Base-by-base conservation (phyloP, 352 stramenopile species). In the Nothophytophthora sp. region DNA sequence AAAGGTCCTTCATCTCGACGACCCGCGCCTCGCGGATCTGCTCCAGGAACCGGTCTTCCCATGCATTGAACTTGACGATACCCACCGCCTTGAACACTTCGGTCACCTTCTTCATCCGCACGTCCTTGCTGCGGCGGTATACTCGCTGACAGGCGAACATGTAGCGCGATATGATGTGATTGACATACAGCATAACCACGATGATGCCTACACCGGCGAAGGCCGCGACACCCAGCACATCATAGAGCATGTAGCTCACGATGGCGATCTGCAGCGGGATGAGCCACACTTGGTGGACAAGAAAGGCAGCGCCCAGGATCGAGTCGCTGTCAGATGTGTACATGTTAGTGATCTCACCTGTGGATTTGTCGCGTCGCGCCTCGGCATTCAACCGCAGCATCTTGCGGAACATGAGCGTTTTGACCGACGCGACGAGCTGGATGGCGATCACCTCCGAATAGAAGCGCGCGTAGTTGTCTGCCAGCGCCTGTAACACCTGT, bases 21-120 rank as follows among this genome's bases (percentile, higher is more conserved):
- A 49, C 48, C 4, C 75, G 60, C 8, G 55, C 60, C 11, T 57
- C 30, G 19, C 50, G 43, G 38, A 83, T 77, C 11, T 93, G 74
- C n/a, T 68, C 73, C 33, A 79, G 55, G 62, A 98, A 91, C 7
- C 79, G 83, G 18, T 73, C 42, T 50, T 98, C 93, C 88, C 87
- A 98, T 0, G 82, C 81, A 61, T 97, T 96, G 37, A 97, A 96
- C 67, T 98, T 98, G 76, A 98, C 88, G 42, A 97, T 90, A 20
- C 81, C 81, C 55, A 97, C 96, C 1, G 67, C 72, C 30, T 76
- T 81, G 44, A 88, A 76, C 11, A 82, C 63, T 38, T 89, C 77
- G 8, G 72, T 76, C 22, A 87, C 54, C 25, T 68, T 58, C 29
- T 85, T 81, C 66, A 88, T 76, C 23, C 76, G 65, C 15, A 59